These are phyloP conservation scores for Penicillium canariense DNA, from an alignment of 495 filamentous ascomycete genomes.

Conservation along the genomic window DNA sequence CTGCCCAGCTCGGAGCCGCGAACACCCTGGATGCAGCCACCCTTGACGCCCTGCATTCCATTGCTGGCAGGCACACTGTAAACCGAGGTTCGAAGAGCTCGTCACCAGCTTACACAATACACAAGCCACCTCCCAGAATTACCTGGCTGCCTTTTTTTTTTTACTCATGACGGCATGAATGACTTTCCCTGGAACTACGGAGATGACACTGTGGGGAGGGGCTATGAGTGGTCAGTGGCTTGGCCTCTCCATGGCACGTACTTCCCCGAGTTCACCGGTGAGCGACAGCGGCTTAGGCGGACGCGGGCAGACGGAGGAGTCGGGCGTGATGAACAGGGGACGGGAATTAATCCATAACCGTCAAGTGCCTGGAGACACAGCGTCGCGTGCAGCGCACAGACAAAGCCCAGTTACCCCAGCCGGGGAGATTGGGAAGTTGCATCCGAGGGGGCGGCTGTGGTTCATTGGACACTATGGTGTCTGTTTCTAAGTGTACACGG, in stretches of 20 bases:
- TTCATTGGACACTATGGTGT: not conserved
- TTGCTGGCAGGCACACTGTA: not conserved
- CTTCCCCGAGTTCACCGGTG: conserved; percentile 33
- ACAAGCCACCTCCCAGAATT: conserved; percentile 11
- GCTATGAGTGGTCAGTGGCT: conserved; percentile 16
- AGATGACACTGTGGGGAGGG: conserved; percentile 19
- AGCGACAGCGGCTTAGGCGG: conserved; percentile 25
- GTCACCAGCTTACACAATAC: not conserved
- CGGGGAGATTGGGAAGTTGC: not conserved
- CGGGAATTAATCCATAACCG: conserved; percentile 1
- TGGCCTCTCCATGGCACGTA: conserved; percentile 9
- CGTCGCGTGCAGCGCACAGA: conserved; percentile 4
- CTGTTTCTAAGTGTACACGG: no score
- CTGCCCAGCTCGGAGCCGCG: not conserved
- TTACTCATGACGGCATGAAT: conserved; percentile 21
- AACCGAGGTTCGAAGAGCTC: not conserved
- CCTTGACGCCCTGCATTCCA: not conserved
- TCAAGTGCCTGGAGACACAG: not conserved
- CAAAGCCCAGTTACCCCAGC: not conserved
- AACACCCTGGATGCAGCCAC: conserved; percentile 11
- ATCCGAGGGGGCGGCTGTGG: not conserved
- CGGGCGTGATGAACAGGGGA: conserved; percentile 7
- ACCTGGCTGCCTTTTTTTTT: conserved; percentile 13
- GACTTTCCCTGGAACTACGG: conserved; percentile 11
- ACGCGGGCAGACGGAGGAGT: conserved; percentile 9